A percentile compares a stretch with the other conserved stretches of the same genome.
Evolutionary conservation across 192 early-diverging fungal genomes (phyloP).

Genomic region (Gorgonomyces haynaldii): DNA sequence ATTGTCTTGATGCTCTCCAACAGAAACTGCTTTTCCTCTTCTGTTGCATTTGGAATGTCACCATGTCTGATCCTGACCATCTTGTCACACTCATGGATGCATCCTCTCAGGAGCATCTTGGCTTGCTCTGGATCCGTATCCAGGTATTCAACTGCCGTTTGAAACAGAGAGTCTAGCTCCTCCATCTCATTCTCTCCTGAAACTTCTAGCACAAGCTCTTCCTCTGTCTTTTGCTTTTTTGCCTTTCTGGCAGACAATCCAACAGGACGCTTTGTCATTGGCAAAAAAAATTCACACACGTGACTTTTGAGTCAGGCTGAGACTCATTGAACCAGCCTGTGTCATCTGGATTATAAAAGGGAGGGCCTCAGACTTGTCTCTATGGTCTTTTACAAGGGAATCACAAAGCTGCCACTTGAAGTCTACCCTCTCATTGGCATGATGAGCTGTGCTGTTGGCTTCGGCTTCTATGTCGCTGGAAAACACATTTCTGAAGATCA

Average conservation of each 20-base stretch:
- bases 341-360: no score
- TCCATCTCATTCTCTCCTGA: conserved; percentile 6
- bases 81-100: conserved; percentile 22
- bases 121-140: conserved; percentile 15
- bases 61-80: conserved; percentile 9
- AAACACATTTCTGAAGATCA: background rate
- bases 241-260: background rate
- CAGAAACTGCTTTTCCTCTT: conserved; percentile 1
- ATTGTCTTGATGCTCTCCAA: background rate
- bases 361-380: no score
- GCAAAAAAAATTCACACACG: no score
- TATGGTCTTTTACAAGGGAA: no score
- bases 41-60: conserved; percentile 5
- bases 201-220: background rate
- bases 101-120: conserved; percentile 15
- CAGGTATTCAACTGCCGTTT: background rate
- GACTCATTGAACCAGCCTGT: no score
- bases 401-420: no score
- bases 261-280: no score
- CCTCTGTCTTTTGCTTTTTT: conserved; percentile 1
- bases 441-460: background rate
- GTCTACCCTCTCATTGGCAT: background rate
- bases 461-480: background rate
- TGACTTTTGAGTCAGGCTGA: no score
- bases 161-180: conserved; percentile 4